Conservation (phyloP, 768 basidiomycete species). For the Russula vinacea region DNA sequence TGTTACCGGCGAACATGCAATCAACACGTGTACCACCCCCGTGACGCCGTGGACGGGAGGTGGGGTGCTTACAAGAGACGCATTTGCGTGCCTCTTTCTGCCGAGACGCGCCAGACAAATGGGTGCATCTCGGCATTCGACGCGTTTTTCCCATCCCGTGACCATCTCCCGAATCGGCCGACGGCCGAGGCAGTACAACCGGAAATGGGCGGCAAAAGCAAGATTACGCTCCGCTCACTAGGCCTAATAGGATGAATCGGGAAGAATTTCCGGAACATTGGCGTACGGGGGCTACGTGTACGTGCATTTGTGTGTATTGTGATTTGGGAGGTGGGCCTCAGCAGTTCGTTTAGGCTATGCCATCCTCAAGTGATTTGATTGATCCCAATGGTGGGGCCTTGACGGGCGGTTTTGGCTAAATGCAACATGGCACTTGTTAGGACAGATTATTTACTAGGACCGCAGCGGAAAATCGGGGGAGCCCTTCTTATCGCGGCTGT, state of each 20-base stretch:
- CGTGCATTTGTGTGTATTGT: not conserved
- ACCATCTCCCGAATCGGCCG: no score
- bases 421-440: not conserved
- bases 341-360: not conserved
- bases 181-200: no score
- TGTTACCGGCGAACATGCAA: not conserved
- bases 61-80: no score
- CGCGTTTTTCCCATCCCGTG: no score
- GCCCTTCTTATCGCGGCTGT: not conserved
- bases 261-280: no score
- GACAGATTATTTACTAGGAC: not conserved
- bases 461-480: not conserved
- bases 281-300: not conserved
- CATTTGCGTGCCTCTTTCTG: no score
- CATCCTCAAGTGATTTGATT: not conserved
- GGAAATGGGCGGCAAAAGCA: no score
- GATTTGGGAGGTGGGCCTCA: not conserved
- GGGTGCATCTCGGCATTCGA: no score
- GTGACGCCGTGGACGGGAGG: not conserved
- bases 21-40: not conserved
- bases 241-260: no score
- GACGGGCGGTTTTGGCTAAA: not conserved
- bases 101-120: no score
- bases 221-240: no score
- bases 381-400: not conserved